Conservation (phyloP, 164 flowering plant species). For the Warburgia ugandensis region DNA sequence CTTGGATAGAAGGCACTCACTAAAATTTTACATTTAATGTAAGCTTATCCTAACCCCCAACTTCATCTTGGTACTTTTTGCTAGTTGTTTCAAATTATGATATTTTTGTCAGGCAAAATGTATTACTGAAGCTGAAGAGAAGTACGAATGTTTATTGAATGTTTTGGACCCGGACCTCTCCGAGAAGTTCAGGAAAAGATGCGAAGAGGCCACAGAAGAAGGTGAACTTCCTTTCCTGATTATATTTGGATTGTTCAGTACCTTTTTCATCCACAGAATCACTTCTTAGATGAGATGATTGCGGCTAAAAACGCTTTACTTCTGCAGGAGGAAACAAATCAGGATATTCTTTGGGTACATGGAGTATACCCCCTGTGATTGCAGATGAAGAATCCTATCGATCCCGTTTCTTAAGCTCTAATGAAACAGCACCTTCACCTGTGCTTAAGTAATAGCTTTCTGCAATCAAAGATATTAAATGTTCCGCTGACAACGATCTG, state of each 20-base stretch:
- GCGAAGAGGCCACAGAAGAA: slow-evolving; percentile 94
- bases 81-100: too few relatives aligned
- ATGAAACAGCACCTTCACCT: too few relatives aligned
- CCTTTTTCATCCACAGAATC: too few relatives aligned
- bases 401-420: slow-evolving; percentile 17
- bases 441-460: too few relatives aligned
- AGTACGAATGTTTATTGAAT: slow-evolving; percentile 45
- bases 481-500: background rate
- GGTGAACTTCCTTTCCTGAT: slow-evolving; percentile 26
- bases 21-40: too few relatives aligned
- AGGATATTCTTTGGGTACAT: slow-evolving; percentile 68
- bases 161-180: slow-evolving; percentile 60
- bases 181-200: slow-evolving; percentile 53
- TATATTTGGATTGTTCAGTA: too few relatives aligned
- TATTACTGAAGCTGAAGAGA: slow-evolving; percentile 78
- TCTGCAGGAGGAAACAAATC: slow-evolving; percentile 47
- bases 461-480: too few relatives aligned
- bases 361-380: slow-evolving; percentile 79
- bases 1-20: too few relatives aligned
- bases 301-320: background rate
- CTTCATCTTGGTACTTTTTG: too few relatives aligned
- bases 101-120: slow-evolving; percentile 52
- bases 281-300: too few relatives aligned
- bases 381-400: slow-evolving; percentile 63
- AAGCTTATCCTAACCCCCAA: too few relatives aligned